phyloP scores from a whole-genome alignment of 768 basidiomycete genomes.

The Suillus brevipes region DNA sequence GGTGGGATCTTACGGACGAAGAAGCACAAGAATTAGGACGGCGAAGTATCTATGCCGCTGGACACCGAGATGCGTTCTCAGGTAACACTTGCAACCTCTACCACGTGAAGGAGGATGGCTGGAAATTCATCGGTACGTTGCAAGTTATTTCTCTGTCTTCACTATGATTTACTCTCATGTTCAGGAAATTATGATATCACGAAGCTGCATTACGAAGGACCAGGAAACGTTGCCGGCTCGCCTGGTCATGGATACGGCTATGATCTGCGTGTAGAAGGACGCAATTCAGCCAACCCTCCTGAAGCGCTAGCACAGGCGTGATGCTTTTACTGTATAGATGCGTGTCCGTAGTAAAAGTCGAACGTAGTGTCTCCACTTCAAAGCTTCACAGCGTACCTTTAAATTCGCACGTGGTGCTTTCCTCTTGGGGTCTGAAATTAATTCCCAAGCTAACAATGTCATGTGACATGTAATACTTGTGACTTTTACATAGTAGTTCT shows the following conservation, averaged over 20 bases:
- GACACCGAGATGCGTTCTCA: slow-evolving; percentile 94
- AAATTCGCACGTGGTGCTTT: background rate
- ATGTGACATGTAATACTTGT: no score
- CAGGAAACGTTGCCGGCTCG: slow-evolving; percentile 64
- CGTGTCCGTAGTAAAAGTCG: slow-evolving; percentile 22
- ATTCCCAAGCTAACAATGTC: background rate
- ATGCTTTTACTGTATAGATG: slow-evolving; percentile 11
- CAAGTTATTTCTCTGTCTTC: background rate
- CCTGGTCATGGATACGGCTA: slow-evolving; percentile 78
- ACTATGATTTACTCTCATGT: slow-evolving; percentile 44
- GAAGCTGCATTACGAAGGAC: slow-evolving; percentile 88
- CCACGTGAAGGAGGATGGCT: slow-evolving; percentile 92
- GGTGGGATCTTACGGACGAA: slow-evolving; percentile 88
- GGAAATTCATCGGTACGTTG: slow-evolving; percentile 88
- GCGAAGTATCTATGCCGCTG: slow-evolving; percentile 94
- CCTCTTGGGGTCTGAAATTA: background rate
- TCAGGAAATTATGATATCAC: slow-evolving; percentile 91
- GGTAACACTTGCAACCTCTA: slow-evolving; percentile 96
- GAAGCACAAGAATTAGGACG: slow-evolving; percentile 94
- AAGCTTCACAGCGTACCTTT: background rate
- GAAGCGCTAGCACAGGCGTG: slow-evolving; percentile 31
- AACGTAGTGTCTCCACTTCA: slow-evolving; percentile 6
- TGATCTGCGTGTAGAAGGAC: slow-evolving; percentile 63
- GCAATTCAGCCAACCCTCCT: slow-evolving; percentile 52
- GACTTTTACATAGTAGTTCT: no score